These are phyloP conservation scores for Venustampulla echinocandica DNA, from an alignment of 495 filamentous ascomycete genomes.

Conservation along the genomic window DNA sequence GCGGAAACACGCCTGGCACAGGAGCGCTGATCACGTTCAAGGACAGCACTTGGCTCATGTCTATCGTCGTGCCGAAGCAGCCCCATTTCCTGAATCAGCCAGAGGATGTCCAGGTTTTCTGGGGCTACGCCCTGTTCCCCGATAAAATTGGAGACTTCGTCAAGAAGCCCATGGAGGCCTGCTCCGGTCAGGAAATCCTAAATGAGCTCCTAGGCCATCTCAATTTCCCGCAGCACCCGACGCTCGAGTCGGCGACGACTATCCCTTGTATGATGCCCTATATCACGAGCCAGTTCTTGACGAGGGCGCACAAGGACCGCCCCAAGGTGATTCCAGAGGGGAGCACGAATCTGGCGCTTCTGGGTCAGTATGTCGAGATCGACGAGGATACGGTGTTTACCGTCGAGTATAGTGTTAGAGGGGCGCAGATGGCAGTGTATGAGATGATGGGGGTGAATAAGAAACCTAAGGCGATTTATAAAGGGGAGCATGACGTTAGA, in stretches of 20 bases:
- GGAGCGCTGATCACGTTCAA: conserved; percentile 28
- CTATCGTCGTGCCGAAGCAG: conserved; percentile 31
- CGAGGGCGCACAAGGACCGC: conserved; percentile 25
- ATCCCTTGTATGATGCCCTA: conserved; percentile 30
- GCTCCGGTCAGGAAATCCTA: conserved; percentile 32
- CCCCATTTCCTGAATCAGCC: conserved; percentile 30
- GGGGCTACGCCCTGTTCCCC: conserved; percentile 32
- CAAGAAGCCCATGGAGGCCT: conserved; percentile 32
- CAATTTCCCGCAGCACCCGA: conserved; percentile 8
- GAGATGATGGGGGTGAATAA: conserved; percentile 20
- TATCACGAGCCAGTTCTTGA: conserved; percentile 29
- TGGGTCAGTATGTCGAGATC: conserved; percentile 38
- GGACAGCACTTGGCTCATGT: conserved; percentile 32
- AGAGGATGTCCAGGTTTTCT: conserved; percentile 24
- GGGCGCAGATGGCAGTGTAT: conserved; percentile 33
- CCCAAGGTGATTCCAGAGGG: conserved; percentile 28
- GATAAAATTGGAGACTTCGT: conserved; percentile 26
- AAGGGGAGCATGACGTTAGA: conserved; percentile 19
- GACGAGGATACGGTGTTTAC: conserved; percentile 30
- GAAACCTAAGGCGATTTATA: conserved; percentile 22
- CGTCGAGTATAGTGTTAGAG: conserved; percentile 36
- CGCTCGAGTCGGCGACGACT: conserved; percentile 9
- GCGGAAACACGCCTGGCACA: conserved; percentile 27
- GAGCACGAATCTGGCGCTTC: conserved; percentile 29
- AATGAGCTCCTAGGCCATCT: conserved; percentile 31